phyloP scores from a whole-genome alignment of 805 yeast genomes.

The Teunomyces cretensis region DNA sequence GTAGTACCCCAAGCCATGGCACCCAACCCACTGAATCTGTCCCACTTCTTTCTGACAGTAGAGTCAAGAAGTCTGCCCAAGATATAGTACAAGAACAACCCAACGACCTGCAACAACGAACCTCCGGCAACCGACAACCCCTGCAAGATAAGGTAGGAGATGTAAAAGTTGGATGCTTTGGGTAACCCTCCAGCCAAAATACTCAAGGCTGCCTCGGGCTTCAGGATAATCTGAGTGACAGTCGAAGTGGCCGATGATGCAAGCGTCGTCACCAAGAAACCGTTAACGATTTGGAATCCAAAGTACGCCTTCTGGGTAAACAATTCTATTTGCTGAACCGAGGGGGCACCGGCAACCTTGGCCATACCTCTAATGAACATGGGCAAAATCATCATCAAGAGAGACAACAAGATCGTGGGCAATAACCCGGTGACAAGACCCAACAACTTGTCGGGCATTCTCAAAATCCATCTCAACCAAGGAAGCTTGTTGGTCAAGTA shows the following conservation, averaged over 20 bases:
- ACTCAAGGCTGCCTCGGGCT: constrained; percentile 72
- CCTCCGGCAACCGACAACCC: constrained; percentile 82
- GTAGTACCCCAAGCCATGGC: constrained; percentile 69
- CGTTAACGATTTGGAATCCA: constrained; percentile 89
- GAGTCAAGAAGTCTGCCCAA: constrained; percentile 57
- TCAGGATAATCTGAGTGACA: constrained; percentile 61
- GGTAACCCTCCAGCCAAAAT: constrained; percentile 79
- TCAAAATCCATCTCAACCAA: constrained; percentile 72
- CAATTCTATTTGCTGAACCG: constrained; percentile 69
- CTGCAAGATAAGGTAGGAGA: constrained; percentile 75
- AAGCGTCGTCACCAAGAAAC: constrained; percentile 78
- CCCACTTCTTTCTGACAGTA: constrained; percentile 68
- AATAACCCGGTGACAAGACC: constrained; percentile 88
- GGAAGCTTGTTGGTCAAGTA: constrained; percentile 68
- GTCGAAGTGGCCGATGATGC: constrained; percentile 84
- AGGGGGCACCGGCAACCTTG: constrained; percentile 66
- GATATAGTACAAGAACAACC: constrained; percentile 58
- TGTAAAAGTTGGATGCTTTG: constrained; percentile 86
- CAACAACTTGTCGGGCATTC: constrained; percentile 65
- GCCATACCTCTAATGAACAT: constrained; percentile 79
- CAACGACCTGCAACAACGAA: constrained; percentile 65
- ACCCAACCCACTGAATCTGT: constrained; percentile 54
- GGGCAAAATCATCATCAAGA: constrained; percentile 86
- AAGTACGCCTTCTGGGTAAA: constrained; percentile 88
- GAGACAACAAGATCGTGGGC: constrained; percentile 77